Evolutionary conservation across 108 stramenopile species (phyloP), one percentile per base, ranked within the genome.

Genomic region (Craspedostauros australis): DNA sequence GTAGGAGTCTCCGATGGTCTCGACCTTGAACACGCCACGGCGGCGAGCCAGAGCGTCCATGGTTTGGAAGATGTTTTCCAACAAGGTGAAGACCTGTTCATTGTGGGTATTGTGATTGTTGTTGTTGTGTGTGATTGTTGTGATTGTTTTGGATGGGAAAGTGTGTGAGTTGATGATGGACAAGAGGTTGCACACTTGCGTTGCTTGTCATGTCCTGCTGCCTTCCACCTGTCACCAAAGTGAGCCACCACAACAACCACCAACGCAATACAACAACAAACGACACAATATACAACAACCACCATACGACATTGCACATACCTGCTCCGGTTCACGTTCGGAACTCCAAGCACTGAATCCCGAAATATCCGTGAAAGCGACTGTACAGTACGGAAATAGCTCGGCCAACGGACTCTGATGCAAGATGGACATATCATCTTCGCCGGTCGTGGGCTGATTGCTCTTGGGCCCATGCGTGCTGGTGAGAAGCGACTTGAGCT

Each of bases 311-410:
- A n/a, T n/a, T n/a, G n/a, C n/a, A n/a, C n/a, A n/a, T 20, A 80
- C 70, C 5, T 70, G 60, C 27, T 42, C 52, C 4, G 77, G 77
- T 18, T 63, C 40, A 50, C 72, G 60, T 21, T 45, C 46, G 0
- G 66, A 70, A 21, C 70, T 57, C 55, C 56, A 49, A 8, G 63
- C 54, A 26, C 74, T 80, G 50, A 80, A 80, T 0, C 78, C 78
- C 8, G 76, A 74, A 65, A 80, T 80, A 41, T 80, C 78, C 1
- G 63, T 46, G 48, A 55, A 64, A 8, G 32, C n/a, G 28, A 75
- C 72, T 23, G 73, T 75, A 2, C 58, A 60, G 39, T 78, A 70
- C 20, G 73, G 69, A 60, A 66, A 78, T 51, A 66, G 67, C 65
- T 78, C 77, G 5, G 78, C 73, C 48, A 79, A 75, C 22, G 58